These are phyloP conservation scores for Metschnikowia sp. DNA, from an alignment of 805 yeast genomes.

Conservation along the genomic window DNA sequence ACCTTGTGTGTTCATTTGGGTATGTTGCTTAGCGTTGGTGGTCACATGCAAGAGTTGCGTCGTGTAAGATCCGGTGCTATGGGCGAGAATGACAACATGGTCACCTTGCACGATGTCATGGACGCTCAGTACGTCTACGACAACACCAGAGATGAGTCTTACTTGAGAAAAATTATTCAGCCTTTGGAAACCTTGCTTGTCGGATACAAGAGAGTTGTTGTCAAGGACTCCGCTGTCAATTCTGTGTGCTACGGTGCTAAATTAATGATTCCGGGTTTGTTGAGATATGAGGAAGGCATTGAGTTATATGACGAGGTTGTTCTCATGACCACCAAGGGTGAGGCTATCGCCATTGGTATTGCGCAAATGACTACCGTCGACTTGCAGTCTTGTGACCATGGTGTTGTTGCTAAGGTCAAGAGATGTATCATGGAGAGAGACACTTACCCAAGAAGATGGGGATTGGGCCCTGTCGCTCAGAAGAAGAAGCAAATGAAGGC, in stretches of 20 bases:
- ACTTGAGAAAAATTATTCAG: conserved; percentile 87
- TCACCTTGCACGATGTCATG: conserved; percentile 93
- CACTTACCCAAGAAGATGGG: conserved; percentile 99
- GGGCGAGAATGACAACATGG: conserved; percentile 85
- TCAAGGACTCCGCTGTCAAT: conserved; percentile 89
- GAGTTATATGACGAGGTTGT: conserved; percentile 98
- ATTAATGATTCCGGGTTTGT: conserved; percentile 96
- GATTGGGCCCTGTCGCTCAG: conserved; percentile 96
- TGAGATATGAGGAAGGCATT: conserved; percentile 96
- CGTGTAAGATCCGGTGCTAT: conserved; percentile 98
- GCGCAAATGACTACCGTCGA: conserved; percentile 99
- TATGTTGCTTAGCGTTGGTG: conserved; percentile 97
- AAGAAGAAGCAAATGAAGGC: conserved; percentile 98
- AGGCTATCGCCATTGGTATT: conserved; percentile 96
- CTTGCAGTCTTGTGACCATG: conserved; percentile 94
- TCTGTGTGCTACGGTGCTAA: conserved; percentile 99
- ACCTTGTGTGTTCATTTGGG: conserved; percentile 98
- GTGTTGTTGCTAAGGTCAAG: conserved; percentile 97
- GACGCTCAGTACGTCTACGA: conserved; percentile 99
- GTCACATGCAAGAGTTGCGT: conserved; percentile 99
- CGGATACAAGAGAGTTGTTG: conserved; percentile 96
- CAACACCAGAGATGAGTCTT: conserved; percentile 94
- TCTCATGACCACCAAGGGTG: conserved; percentile 97
- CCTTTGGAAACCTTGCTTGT: conserved; percentile 92
- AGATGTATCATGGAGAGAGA: conserved; percentile 99